phyloP scores from a whole-genome alignment of 768 basidiomycete species.

The Amanita exitialis region DNA sequence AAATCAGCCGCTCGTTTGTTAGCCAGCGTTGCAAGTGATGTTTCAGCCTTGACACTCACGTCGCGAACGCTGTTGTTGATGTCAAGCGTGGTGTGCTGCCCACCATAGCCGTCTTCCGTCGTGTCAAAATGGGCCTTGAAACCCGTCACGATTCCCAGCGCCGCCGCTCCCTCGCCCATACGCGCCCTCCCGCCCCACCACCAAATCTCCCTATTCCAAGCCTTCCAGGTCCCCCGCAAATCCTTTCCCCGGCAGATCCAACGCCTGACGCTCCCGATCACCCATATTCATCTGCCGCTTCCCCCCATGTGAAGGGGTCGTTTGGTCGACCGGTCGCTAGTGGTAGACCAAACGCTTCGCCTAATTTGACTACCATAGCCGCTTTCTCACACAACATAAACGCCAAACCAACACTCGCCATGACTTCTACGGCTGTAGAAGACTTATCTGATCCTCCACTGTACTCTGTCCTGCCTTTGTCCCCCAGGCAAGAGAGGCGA shows the following conservation, averaged over 20 bases:
- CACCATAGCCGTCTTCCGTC: background rate
- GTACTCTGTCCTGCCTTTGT: slow-evolving; percentile 35
- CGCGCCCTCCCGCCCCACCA: slow-evolving; percentile 60
- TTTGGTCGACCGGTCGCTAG: slow-evolving; percentile 25
- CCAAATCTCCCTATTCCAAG: slow-evolving; percentile 69
- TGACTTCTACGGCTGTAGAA: slow-evolving; percentile 29
- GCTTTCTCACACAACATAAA: slow-evolving; percentile 48
- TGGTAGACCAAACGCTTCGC: slow-evolving; percentile 28
- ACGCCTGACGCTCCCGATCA: slow-evolving; percentile 14
- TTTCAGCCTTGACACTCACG: too few relatives aligned
- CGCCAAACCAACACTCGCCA: slow-evolving; percentile 15
- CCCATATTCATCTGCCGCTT: slow-evolving; percentile 14
- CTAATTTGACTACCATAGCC: slow-evolving; percentile 47
- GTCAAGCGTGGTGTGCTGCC: background rate
- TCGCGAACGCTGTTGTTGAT: background rate
- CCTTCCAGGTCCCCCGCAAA: slow-evolving; percentile 32
- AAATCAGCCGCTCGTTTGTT: slow-evolving; percentile 22
- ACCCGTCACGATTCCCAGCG: slow-evolving; percentile 32
- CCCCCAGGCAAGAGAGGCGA: slow-evolving; percentile 20
- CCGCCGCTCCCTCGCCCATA: slow-evolving; percentile 58
- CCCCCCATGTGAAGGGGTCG: slow-evolving; percentile 18
- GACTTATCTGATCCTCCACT: slow-evolving; percentile 51
- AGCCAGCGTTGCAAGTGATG: slow-evolving; percentile 5
- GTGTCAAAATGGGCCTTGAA: slow-evolving; percentile 2
- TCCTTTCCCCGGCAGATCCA: slow-evolving; percentile 10